Percentiles rank a stretch among this genome's conserved stretches.
Conservation (phyloP, 2,329 filamentous ascomycete genomes). For the Rhynchosporium graminicola region DNA sequence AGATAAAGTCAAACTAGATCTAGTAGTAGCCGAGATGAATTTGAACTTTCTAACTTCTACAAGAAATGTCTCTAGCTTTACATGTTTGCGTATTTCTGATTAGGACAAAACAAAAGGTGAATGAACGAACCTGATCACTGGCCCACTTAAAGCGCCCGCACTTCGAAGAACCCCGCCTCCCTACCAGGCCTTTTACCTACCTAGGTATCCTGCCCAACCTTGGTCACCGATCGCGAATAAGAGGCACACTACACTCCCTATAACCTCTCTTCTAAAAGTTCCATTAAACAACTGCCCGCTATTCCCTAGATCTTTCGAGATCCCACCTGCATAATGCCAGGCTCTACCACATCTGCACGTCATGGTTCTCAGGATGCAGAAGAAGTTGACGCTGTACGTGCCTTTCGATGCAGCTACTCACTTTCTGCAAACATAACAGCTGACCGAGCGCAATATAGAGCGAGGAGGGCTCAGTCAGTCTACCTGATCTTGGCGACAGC, state of each 20-base stretch:
- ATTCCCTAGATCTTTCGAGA: not conserved
- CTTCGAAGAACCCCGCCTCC: too few species aligned
- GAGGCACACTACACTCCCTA: not conserved
- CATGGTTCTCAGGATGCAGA: slow-evolving; percentile 16
- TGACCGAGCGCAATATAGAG: slow-evolving; percentile 32
- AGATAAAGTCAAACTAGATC: too few species aligned
- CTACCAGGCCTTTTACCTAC: too few species aligned
- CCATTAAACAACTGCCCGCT: not conserved
- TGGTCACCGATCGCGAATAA: not conserved
- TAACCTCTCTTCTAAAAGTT: not conserved
- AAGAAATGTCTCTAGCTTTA: too few species aligned
- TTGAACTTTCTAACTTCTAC: too few species aligned
- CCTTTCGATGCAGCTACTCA: slow-evolving; percentile 10
- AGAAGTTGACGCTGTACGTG: slow-evolving; percentile 25
- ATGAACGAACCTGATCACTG: too few species aligned
- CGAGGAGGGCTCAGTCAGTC: slow-evolving; percentile 39
- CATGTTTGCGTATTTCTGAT: too few species aligned
- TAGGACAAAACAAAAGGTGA: too few species aligned
- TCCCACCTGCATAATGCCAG: slow-evolving; percentile 11
- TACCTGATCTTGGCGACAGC: slow-evolving; percentile 65
- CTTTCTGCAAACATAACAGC: not conserved
- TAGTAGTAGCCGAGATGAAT: too few species aligned
- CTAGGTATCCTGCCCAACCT: too few species aligned
- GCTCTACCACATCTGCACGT: slow-evolving; percentile 6
- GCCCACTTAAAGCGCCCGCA: too few species aligned